Percentiles rank a stretch among this genome's conserved stretches.
phyloP scores from a whole-genome alignment of 805 yeast species.

The Cyberlindnera saturnus region DNA sequence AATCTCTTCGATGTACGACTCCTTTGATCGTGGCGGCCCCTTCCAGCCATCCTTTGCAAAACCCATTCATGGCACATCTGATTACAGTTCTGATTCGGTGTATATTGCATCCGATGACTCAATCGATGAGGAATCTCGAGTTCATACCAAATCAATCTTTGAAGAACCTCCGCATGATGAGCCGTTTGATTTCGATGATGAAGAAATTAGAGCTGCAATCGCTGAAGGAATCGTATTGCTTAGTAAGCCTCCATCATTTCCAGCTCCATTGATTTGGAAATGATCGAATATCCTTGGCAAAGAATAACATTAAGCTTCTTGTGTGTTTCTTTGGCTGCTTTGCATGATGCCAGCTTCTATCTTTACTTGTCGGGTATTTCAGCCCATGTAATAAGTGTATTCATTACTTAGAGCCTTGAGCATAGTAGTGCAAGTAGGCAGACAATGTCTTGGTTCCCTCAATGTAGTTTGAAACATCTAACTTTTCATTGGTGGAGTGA shows the following conservation, averaged over 20 bases:
- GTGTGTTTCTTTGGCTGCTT: too few species aligned
- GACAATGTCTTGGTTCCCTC: constrained; percentile 91
- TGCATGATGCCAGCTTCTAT: too few species aligned
- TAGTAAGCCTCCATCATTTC: too few species aligned
- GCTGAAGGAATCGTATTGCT: too few species aligned
- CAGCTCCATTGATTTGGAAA: too few species aligned
- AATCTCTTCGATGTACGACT: constrained; percentile 5
- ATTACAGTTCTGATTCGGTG: neutral
- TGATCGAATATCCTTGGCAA: too few species aligned
- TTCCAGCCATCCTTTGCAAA: neutral
- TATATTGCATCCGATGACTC: neutral
- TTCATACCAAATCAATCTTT: too few species aligned
- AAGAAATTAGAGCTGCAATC: too few species aligned
- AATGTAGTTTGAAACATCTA: constrained; percentile 82
- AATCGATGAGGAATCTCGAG: neutral
- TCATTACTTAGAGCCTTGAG: constrained; percentile 21
- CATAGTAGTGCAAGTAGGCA: constrained; percentile 88
- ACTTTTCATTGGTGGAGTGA: constrained; percentile 93
- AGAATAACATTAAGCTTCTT: too few species aligned
- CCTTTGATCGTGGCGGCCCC: neutral
- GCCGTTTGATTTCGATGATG: too few species aligned
- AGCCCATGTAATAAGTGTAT: neutral
- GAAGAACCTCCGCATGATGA: too few species aligned
- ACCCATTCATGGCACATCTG: neutral
- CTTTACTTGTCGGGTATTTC: too few species aligned